Conservation (phyloP, 805 yeast genomes). For the Candida cerambycidarum region DNA sequence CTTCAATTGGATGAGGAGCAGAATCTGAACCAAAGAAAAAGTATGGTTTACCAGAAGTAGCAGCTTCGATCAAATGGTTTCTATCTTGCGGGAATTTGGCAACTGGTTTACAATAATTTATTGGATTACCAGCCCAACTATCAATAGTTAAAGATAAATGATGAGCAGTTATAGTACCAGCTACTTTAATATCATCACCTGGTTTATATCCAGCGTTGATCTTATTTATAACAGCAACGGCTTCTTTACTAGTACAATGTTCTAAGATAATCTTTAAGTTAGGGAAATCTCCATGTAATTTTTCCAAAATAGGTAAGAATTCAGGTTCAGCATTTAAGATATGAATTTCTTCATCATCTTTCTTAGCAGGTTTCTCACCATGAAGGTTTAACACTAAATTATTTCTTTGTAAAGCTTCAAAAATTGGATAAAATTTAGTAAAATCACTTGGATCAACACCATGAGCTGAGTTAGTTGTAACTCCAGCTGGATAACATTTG, state of each 20-base stretch:
- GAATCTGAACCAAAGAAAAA: constrained; percentile 97
- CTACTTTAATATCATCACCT: constrained; percentile 53
- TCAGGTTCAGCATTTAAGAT: constrained; percentile 92
- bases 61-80: constrained; percentile 79
- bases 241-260: constrained; percentile 92
- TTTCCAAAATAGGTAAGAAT: constrained; percentile 83
- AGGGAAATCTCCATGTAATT: constrained; percentile 82
- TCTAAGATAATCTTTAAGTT: constrained; percentile 82
- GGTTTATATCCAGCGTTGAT: constrained; percentile 42
- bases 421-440: constrained; percentile 82
- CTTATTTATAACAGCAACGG: constrained; percentile 70
- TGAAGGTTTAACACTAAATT: constrained; percentile 82
- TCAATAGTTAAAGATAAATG: constrained; percentile 87
- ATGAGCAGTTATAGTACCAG: constrained; percentile 95
- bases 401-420: constrained; percentile 81
- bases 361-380: constrained; percentile 84
- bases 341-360: constrained; percentile 60
- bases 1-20: constrained; percentile 90
- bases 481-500: constrained; percentile 98
- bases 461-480: constrained; percentile 90
- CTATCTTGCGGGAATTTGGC: constrained; percentile 90
- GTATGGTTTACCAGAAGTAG: constrained; percentile 86
- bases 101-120: constrained; percentile 96
- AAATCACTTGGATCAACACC: constrained; percentile 96
- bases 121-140: constrained; percentile 95